These are phyloP conservation scores for Cadophora sp. DNA, from an alignment of 2,329 filamentous ascomycete genomes.

Conservation along the genomic window DNA sequence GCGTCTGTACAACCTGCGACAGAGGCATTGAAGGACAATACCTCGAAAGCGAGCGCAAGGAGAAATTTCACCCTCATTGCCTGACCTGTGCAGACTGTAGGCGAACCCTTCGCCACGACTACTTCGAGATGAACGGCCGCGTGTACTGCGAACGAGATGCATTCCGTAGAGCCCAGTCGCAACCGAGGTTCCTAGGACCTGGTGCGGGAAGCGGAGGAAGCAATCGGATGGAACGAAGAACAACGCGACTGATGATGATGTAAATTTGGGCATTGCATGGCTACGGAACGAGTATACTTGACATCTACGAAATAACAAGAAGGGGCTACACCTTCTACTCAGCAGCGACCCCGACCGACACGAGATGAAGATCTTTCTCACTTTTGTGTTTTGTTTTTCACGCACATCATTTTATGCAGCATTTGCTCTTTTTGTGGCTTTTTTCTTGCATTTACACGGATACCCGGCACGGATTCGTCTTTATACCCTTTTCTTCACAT, in stretches of 20 bases:
- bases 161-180: slow-evolving; percentile 46
- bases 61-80: slow-evolving; percentile 88
- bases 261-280: slow-evolving; percentile 26
- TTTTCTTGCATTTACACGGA: slow-evolving; percentile 17
- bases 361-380: not conserved
- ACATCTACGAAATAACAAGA: slow-evolving; percentile 3
- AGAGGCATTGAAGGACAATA: slow-evolving; percentile 93
- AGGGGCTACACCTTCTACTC: no score
- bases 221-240: slow-evolving; percentile 53
- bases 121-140: slow-evolving; percentile 84
- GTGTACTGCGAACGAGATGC: slow-evolving; percentile 91
- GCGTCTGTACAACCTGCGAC: slow-evolving; percentile 80
- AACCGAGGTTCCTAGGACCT: slow-evolving; percentile 32
- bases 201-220: slow-evolving; percentile 29
- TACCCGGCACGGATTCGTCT: slow-evolving; percentile 7
- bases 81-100: slow-evolving; percentile 85
- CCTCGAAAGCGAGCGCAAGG: slow-evolving; percentile 77
- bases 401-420: not conserved
- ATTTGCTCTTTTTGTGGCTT: slow-evolving; percentile 3
- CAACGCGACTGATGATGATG: slow-evolving; percentile 59
- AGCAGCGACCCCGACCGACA: not conserved
- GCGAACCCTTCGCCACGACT: slow-evolving; percentile 77
- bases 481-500: slow-evolving; percentile 20
- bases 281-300: slow-evolving; percentile 6
- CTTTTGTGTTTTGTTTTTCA: not conserved